A percentile compares a stretch with the other conserved stretches of the same genome.
Evolutionary conservation across 176 grass and related monocot species (phyloP).

Genomic region (Juncus inflexus): DNA sequence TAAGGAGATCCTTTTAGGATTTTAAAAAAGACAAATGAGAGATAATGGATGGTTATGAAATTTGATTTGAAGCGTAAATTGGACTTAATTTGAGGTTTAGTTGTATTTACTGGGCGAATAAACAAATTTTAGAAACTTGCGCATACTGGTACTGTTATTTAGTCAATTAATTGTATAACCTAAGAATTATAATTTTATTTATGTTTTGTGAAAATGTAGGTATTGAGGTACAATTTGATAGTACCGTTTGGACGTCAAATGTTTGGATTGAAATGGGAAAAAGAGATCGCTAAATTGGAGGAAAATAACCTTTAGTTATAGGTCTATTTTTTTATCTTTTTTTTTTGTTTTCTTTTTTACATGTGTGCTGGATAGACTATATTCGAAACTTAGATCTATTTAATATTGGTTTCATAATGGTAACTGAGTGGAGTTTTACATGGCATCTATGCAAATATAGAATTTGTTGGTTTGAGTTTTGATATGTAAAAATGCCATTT

Average conservation of each 20-base stretch:
- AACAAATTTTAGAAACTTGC: no score
- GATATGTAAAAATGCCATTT: no score
- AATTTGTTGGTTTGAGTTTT: no score
- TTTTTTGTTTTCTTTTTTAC: neutral
- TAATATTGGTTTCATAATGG: conserved; percentile 10
- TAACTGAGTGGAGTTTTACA: no score
- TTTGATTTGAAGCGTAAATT: no score
- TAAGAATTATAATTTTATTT: neutral
- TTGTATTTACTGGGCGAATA: no score
- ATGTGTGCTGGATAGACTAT: conserved; percentile 7
- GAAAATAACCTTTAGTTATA: conserved; percentile 17
- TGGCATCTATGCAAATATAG: no score
- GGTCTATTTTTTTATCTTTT: neutral
- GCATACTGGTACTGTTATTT: no score
- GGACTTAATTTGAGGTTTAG: no score
- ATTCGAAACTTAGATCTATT: conserved; percentile 21
- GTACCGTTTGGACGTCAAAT: conserved; percentile 84
- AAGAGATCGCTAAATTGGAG: conserved; percentile 57
- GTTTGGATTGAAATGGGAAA: conserved; percentile 88
- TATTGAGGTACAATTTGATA: conserved; percentile 82
- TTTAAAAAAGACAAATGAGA: no score
- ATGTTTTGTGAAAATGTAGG: conserved; percentile 39
- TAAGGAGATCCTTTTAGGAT: conserved; percentile 50
- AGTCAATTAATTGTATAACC: no score
- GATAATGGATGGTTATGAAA: no score